Percentiles rank a stretch among this genome's conserved stretches.
These are phyloP conservation scores for Sporothrix brasiliensis DNA, from an alignment of 2,329 filamentous ascomycete species.

Conservation along the genomic window DNA sequence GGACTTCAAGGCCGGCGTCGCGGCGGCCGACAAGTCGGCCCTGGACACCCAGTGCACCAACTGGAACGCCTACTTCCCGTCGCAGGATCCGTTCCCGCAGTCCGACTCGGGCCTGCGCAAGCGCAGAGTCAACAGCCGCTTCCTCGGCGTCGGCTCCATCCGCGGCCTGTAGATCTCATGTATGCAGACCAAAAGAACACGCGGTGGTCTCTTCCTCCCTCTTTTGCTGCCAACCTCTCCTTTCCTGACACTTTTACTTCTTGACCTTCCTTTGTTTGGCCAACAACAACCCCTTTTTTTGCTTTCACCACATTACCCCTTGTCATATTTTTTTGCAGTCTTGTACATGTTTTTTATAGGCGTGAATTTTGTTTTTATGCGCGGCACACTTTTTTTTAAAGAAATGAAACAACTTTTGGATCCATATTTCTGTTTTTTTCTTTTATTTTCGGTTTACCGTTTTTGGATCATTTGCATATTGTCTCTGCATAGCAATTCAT, in stretches of 20 bases:
- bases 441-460: no score
- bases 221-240: neutral
- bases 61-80: slow-evolving; percentile 35
- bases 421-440: neutral
- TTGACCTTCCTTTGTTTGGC: slow-evolving; percentile 6
- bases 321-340: neutral
- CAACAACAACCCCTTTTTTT: neutral
- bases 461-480: neutral
- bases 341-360: neutral
- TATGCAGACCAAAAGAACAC: neutral
- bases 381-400: neutral
- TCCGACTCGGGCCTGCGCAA: slow-evolving; percentile 34
- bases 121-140: neutral
- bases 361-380: neutral
- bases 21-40: slow-evolving; percentile 26
- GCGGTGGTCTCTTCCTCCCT: neutral
- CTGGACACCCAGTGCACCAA: slow-evolving; percentile 34
- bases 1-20: slow-evolving; percentile 28
- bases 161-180: neutral
- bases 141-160: slow-evolving; percentile 23
- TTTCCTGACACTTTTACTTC: neutral
- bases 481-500: neutral
- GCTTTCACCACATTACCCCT: neutral
- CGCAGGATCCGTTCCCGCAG: slow-evolving; percentile 29
- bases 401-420: neutral